A percentile compares a stretch with the other conserved stretches of the same genome.
Evolutionary conservation across 2,329 filamentous ascomycete species (phyloP).

Genomic region (Penicillium digitatum): DNA sequence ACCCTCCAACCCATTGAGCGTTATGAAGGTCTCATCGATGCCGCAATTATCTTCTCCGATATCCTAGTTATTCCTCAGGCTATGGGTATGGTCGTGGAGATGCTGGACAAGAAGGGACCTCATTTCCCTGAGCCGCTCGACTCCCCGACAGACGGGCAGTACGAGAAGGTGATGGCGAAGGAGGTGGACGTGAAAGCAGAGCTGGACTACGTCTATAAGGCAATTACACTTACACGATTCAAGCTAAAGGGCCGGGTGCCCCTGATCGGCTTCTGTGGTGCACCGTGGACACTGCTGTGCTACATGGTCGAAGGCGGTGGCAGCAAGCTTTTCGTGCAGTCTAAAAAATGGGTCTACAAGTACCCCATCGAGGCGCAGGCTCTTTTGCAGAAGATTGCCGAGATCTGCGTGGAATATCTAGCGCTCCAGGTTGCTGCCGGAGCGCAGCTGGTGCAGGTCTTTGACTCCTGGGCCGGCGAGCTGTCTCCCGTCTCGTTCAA

Average conservation of each 20-base stretch:
- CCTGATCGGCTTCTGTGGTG: conserved; percentile 92
- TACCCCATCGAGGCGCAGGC: conserved; percentile 75
- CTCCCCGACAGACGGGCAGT: conserved; percentile 78
- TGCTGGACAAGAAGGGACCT: conserved; percentile 95
- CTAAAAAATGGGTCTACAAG: conserved; percentile 95
- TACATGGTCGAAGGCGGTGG: conserved; percentile 99
- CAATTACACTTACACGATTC: conserved; percentile 82
- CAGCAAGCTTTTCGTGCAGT: conserved; percentile 88
- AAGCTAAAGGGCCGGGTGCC: conserved; percentile 87
- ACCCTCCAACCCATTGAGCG: conserved; percentile 94
- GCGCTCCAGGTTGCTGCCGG: conserved; percentile 89
- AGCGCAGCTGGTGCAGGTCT: conserved; percentile 93
- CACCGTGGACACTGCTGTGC: conserved; percentile 93
- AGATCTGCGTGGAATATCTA: conserved; percentile 91
- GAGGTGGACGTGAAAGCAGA: conserved; percentile 80
- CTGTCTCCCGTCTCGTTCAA: conserved; percentile 79
- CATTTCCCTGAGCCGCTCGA: conserved; percentile 84
- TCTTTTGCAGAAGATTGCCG: conserved; percentile 83
- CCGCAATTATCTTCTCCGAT: conserved; percentile 97
- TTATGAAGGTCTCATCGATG: conserved; percentile 84
- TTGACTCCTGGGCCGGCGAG: conserved; percentile 97
- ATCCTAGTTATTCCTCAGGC: conserved; percentile 97
- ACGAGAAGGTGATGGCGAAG: conserved; percentile 68
- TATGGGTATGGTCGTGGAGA: conserved; percentile 97
- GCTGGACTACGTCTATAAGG: conserved; percentile 91